Base-by-base conservation (phyloP, 2,329 filamentous ascomycete genomes). In the Teratosphaeria zuluensis region DNA sequence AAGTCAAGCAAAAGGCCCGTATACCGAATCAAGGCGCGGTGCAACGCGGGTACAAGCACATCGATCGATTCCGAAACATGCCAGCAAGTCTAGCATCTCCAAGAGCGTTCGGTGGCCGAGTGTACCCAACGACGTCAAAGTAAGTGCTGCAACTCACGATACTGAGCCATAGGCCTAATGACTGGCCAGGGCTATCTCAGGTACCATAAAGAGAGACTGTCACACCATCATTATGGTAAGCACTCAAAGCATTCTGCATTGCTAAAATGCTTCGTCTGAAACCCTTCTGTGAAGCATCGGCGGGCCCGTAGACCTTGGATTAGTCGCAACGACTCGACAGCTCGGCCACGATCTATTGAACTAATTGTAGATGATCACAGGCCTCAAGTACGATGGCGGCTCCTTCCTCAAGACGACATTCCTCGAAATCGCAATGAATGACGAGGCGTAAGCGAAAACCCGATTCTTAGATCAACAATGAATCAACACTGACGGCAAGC, bases 141-240 rank as follows among this genome's bases (percentile, higher is more conserved):
- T 85, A 68, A 21, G 42, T 48, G 2, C 42, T 9, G n/a, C 19
- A 5, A 21, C 19, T 19, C 9, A n/a, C 9, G 4, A 48, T 21
- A n/a, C n/a, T 8, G 42, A 11, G 16, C n/a, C 16, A n/a, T 5
- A 42, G 35, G 42, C 19, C 42, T 48, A 48, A 48, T 48, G 42
- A 21, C n/a, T 19, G 3, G 42, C n/a, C 42, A 48, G 42, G 42
- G 42, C 52, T 92, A 94, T 70, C 78, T 97, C 19, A 79, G 83
- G 42, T 96, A 91, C 73, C 92, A 89, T 68, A 81, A 81, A 65
- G 84, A 90, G 54, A 84, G 91, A 65, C 82, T 97, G 60, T 90
- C 85, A 0, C 80, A 88, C 69, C 86, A 89, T 64, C 91, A 96
- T 73, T 97, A 96, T 71, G 87, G 42, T 48, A 21, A 21, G 42